Evolutionary conservation across 1,284 basidiomycete species (phyloP).

Genomic region (Rhodotorula sp.): DNA sequence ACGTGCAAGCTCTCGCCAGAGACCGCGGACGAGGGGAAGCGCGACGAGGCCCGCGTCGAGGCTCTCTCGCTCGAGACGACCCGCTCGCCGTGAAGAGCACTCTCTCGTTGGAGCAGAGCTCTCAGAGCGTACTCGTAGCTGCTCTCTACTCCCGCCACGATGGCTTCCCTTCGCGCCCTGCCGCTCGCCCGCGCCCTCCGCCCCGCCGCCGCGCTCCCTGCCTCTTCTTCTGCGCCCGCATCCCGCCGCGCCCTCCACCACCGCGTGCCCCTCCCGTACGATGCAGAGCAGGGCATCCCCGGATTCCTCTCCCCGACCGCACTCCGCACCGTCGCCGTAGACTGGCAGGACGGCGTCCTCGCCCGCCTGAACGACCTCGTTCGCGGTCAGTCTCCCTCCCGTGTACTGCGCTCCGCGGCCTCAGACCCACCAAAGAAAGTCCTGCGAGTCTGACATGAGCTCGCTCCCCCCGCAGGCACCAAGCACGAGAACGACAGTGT

Average conservation of each 20-base stretch:
- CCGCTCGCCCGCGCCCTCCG: not conserved
- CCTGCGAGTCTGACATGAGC: not conserved
- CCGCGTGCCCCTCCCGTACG: slow-evolving; percentile 63
- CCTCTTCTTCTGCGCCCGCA: not conserved
- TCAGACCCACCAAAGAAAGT: not conserved
- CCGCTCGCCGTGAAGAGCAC: no score
- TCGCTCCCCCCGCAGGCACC: slow-evolving; percentile 56
- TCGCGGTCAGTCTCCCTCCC: slow-evolving; percentile 58
- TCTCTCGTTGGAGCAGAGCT: no score
- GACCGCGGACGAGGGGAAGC: no score
- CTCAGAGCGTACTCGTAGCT: no score
- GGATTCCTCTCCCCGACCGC: slow-evolving; percentile 70
- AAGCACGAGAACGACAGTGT: slow-evolving; percentile 64
- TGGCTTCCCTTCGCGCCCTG: slow-evolving; percentile 4
- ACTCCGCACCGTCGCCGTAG: slow-evolving; percentile 67
- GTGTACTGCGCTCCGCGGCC: not conserved
- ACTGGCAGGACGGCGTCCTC: slow-evolving; percentile 79
- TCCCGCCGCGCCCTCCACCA: slow-evolving; percentile 54
- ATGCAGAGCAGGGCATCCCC: slow-evolving; percentile 66
- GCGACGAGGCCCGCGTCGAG: no score
- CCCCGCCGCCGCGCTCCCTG: not conserved
- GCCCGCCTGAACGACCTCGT: slow-evolving; percentile 72
- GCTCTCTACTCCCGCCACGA: not conserved
- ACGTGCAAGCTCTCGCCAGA: no score
- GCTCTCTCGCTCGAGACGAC: no score